Evolutionary conservation across 768 basidiomycete genomes (phyloP).

Genomic region (Boletus tylopilopsis): DNA sequence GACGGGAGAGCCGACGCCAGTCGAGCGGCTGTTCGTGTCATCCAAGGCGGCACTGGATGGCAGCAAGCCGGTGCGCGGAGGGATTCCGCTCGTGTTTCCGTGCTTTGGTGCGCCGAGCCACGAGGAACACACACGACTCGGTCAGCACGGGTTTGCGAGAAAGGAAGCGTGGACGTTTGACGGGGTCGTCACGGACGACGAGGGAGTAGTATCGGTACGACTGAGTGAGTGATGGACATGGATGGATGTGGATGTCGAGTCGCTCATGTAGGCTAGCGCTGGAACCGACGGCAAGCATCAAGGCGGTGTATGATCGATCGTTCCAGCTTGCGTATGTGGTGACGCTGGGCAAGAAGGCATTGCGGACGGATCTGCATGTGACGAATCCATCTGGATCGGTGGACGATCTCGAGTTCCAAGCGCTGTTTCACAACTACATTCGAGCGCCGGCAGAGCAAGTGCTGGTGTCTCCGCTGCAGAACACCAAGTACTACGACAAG

Average conservation of each 20-base stretch:
- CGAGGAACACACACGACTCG: slow-evolving; percentile 62
- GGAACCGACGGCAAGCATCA: slow-evolving; percentile 56
- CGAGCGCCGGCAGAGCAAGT: slow-evolving; percentile 57
- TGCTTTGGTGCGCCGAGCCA: slow-evolving; percentile 86
- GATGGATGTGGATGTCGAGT: neutral
- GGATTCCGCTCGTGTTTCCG: slow-evolving; percentile 68
- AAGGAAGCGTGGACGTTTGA: slow-evolving; percentile 71
- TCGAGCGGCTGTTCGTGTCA: slow-evolving; percentile 80
- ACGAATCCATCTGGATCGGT: slow-evolving; percentile 56
- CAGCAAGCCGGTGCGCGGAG: slow-evolving; percentile 66
- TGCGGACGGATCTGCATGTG: slow-evolving; percentile 80
- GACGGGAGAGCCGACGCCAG: slow-evolving; percentile 38
- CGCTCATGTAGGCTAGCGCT: slow-evolving; percentile 44
- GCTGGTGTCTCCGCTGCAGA: slow-evolving; percentile 61
- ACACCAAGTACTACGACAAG: slow-evolving; percentile 77
- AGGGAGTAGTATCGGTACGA: slow-evolving; percentile 67
- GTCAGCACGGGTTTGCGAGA: slow-evolving; percentile 92
- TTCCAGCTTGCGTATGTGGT: slow-evolving; percentile 83
- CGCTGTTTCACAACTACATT: slow-evolving; percentile 90
- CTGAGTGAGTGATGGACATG: slow-evolving; percentile 51
- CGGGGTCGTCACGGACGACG: slow-evolving; percentile 60
- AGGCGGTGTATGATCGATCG: slow-evolving; percentile 51
- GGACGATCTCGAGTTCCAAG: slow-evolving; percentile 77
- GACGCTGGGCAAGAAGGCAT: slow-evolving; percentile 65
- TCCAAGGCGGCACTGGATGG: slow-evolving; percentile 77